Conservation (phyloP, 768 basidiomycete species). For the Boletus fagicola region DNA sequence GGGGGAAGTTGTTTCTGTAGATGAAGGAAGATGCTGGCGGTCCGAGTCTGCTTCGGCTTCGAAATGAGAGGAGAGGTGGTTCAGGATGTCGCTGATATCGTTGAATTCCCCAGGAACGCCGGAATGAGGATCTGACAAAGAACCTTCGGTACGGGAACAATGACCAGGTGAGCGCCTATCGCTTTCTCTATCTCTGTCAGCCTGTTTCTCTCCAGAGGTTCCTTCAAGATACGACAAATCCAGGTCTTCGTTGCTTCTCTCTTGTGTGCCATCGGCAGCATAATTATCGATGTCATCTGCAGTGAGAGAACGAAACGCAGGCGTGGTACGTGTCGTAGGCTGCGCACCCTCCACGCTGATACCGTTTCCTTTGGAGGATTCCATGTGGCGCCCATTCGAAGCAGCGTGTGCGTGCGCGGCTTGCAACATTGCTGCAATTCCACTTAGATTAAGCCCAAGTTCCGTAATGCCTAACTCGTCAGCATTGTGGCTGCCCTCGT, state of each 20-base stretch:
- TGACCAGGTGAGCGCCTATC: conserved; percentile 37
- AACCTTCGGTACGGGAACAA: conserved; percentile 24
- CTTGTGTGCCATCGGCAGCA: conserved; percentile 19
- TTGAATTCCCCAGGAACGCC: conserved; percentile 58
- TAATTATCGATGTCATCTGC: conserved; percentile 39
- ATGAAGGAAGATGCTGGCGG: conserved; percentile 40
- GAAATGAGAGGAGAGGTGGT: conserved; percentile 69
- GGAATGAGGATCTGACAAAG: conserved; percentile 44
- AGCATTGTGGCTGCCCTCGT: conserved; percentile 14
- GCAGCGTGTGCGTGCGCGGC: conserved; percentile 66
- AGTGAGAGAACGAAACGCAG: conserved; percentile 77
- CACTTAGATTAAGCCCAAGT: conserved; percentile 56
- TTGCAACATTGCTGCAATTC: conserved; percentile 76
- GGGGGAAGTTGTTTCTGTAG: conserved; percentile 28
- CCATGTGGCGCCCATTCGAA: conserved; percentile 46
- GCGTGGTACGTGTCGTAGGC: conserved; percentile 61
- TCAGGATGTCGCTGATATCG: conserved; percentile 75
- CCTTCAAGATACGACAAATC: conserved; percentile 54
- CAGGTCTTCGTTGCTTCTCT: conserved; percentile 47
- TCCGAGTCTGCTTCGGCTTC: conserved; percentile 52
- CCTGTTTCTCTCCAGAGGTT: conserved; percentile 21
- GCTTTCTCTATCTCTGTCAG: conserved; percentile 42
- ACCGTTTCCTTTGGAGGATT: conserved; percentile 47
- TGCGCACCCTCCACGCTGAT: conserved; percentile 47
- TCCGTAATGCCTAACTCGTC: conserved; percentile 28